Evolutionary conservation across 768 basidiomycete genomes (phyloP).

Genomic region (Naganishia randhawae): DNA sequence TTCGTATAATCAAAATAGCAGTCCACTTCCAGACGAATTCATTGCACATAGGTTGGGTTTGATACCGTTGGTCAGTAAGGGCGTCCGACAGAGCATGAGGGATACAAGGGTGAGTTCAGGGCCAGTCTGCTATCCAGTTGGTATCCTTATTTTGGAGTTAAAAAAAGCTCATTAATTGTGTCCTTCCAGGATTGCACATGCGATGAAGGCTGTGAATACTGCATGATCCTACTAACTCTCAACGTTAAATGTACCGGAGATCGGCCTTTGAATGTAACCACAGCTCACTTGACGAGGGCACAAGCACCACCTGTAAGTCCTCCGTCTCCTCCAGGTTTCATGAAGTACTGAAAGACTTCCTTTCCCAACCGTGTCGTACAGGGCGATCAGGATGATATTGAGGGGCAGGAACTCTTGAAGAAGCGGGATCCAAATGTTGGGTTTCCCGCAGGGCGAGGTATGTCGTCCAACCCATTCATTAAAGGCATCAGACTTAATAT

Average conservation of each 20-base stretch:
- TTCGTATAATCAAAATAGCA: slow-evolving; percentile 82
- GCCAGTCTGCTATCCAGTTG: slow-evolving; percentile 57
- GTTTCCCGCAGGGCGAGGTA: slow-evolving; percentile 77
- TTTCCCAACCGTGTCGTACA: not conserved
- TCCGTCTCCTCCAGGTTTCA: not conserved
- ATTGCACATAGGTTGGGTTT: slow-evolving; percentile 93
- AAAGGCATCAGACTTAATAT: not conserved
- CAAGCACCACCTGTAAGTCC: slow-evolving; percentile 13
- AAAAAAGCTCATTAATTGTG: not conserved
- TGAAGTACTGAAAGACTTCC: not conserved
- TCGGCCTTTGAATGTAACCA: slow-evolving; percentile 76
- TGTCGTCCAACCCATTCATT: slow-evolving; percentile 35
- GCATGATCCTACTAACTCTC: slow-evolving; percentile 77
- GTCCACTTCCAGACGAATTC: slow-evolving; percentile 93
- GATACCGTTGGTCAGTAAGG: slow-evolving; percentile 80
- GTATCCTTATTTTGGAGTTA: slow-evolving; percentile 11
- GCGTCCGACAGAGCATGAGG: slow-evolving; percentile 78
- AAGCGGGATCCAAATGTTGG: slow-evolving; percentile 75
- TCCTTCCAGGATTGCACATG: slow-evolving; percentile 80
- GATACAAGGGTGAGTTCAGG: slow-evolving; percentile 50
- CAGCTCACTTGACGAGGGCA: slow-evolving; percentile 61
- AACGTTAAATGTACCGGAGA: slow-evolving; percentile 69
- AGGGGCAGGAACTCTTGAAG: slow-evolving; percentile 64
- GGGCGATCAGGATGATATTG: slow-evolving; percentile 37
- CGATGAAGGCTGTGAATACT: slow-evolving; percentile 73